A percentile compares a stretch with the other conserved stretches of the same genome.
These are phyloP conservation scores for Ambrosia hybrid DNA, from an alignment of 140 eudicot species.

Conservation along the genomic window DNA sequence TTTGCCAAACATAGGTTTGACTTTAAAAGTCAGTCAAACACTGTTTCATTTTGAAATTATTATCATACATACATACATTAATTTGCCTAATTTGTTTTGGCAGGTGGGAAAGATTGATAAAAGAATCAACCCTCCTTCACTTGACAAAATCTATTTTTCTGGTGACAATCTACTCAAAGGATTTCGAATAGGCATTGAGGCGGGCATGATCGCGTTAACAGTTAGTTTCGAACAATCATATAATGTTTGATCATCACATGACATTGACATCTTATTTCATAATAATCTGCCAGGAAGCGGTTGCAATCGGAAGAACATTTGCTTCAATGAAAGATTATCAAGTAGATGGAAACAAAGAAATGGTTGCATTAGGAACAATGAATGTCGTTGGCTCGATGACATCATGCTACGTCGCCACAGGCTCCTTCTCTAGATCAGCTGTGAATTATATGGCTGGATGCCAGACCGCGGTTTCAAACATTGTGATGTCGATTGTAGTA, in stretches of 20 bases:
- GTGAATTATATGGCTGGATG: conserved; percentile 92
- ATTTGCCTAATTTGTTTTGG: neutral
- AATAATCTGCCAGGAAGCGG: conserved; percentile 66
- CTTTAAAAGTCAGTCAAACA: neutral
- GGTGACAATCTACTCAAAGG: conserved; percentile 73
- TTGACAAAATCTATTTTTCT: conserved; percentile 53
- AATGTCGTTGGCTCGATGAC: conserved; percentile 85
- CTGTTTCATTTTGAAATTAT: neutral
- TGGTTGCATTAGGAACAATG: conserved; percentile 86
- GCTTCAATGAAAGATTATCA: conserved; percentile 80
- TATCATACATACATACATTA: neutral
- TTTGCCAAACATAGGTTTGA: neutral
- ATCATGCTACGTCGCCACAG: conserved; percentile 86
- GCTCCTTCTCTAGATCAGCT: conserved; percentile 83
- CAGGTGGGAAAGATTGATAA: conserved; percentile 59
- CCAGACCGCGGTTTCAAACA: conserved; percentile 83
- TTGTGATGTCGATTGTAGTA: conserved; percentile 74
- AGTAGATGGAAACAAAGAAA: conserved; percentile 89
- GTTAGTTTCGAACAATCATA: conserved; percentile 32
- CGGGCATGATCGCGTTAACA: conserved; percentile 78
- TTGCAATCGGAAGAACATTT: conserved; percentile 90
- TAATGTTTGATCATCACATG: neutral
- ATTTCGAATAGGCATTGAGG: conserved; percentile 51
- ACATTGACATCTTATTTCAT: neutral
- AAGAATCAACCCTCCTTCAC: conserved; percentile 66